phyloP scores from a whole-genome alignment of 169 alveolate genomes.

The Perkinsus olseni region DNA sequence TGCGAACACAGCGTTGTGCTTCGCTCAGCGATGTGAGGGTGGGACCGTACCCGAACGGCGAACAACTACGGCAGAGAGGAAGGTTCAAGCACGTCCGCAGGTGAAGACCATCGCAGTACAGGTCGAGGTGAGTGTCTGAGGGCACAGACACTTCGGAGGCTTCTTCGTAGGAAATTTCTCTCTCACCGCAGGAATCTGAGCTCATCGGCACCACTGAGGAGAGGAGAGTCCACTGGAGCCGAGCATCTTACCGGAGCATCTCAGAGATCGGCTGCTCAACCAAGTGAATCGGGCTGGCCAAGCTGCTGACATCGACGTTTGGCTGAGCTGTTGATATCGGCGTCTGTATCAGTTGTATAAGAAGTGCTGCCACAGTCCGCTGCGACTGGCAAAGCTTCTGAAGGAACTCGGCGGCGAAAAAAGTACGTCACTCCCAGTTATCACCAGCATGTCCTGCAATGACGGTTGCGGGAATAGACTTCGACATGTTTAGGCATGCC shows the following conservation, averaged over 20 bases:
- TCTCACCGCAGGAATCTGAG: too few species aligned
- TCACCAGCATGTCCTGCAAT: neutral
- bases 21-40: neutral
- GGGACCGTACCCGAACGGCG: neutral
- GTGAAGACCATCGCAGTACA: neutral
- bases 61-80: neutral
- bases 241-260: neutral
- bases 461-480: neutral
- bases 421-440: neutral
- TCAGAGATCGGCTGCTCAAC: neutral
- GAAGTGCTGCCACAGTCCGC: neutral
- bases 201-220: too few species aligned
- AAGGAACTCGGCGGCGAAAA: neutral
- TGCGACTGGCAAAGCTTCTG: neutral
- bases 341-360: neutral
- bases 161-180: too few species aligned
- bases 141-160: too few species aligned
- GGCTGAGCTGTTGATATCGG: too few species aligned
- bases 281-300: neutral
- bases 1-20: too few species aligned
- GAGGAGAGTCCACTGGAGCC: neutral
- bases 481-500: neutral
- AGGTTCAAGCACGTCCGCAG: neutral
- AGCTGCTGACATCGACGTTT: too few species aligned
- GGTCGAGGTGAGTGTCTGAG: neutral